A percentile compares a stretch with the other conserved stretches of the same genome.
These are phyloP conservation scores for Bocquillonia castaneifolia DNA, from an alignment of 441 rosid genomes.

Conservation along the genomic window DNA sequence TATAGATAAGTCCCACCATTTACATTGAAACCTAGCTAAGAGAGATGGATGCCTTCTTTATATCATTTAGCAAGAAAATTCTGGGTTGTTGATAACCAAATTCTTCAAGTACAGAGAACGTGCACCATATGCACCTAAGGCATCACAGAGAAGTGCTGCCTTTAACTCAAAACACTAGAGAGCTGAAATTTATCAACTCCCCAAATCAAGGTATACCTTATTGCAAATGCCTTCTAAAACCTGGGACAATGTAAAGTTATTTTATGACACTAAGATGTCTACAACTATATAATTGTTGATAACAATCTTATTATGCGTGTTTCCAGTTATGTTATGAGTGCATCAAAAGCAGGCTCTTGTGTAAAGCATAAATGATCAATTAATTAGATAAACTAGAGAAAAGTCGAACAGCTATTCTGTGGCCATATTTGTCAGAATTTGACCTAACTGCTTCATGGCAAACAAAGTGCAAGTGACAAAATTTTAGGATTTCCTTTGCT, in stretches of 20 bases:
- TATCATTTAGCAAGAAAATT: no score
- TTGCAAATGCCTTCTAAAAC: background rate
- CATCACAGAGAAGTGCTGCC: background rate
- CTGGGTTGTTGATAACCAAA: background rate
- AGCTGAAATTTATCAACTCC: background rate
- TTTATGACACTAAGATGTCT: background rate
- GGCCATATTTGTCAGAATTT: background rate
- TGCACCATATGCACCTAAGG: background rate
- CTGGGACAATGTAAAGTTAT: slow-evolving; percentile 2
- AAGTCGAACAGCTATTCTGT: background rate
- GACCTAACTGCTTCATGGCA: background rate
- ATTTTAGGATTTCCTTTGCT: background rate
- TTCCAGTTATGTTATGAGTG: background rate
- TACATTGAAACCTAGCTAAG: slow-evolving; percentile 5
- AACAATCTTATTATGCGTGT: background rate
- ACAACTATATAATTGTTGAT: background rate
- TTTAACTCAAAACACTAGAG: background rate
- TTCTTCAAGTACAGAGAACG: background rate
- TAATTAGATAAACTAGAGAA: background rate
- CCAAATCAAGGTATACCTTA: background rate
- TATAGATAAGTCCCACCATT: background rate
- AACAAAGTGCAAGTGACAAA: slow-evolving; percentile 1
- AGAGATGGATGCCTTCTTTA: background rate
- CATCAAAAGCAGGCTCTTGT: background rate
- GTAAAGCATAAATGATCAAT: background rate